Evolutionary conservation across 1,284 basidiomycete species (phyloP), one percentile per base, ranked within the genome.

Genomic region (Cryptococcus sp.): DNA sequence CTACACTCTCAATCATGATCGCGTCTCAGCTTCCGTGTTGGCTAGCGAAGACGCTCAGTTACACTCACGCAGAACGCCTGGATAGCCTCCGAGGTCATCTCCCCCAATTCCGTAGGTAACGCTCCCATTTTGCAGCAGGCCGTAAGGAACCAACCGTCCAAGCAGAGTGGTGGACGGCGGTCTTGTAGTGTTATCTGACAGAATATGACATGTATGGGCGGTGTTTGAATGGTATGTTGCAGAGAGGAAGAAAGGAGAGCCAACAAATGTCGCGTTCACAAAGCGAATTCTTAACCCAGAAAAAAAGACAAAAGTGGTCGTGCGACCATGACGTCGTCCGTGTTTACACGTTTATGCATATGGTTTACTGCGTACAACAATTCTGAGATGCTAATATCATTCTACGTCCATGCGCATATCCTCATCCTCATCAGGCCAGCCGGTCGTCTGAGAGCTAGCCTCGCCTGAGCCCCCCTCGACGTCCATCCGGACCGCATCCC

Each of bases 41-140:
- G 17, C 23, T 30, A 48, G 13, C 15, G 1, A 25, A 3, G 25
- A 1, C 19, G 23, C 13, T 15, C 47, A 20, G 22, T 15, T 42
- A 16, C 1, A 66, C 65, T 55, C 40, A 68, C 68, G 23, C 59
- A 52, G 15, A 62, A 22, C 3, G 57, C 54, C n/a, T 62, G 58
- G n/a, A 70, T 67, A 4, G 63, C 60, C 45, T 68, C 67, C 2
- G 68, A 63, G 13, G 65, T 63, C 59, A 68, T 57, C 25, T 64
- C 64, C 10, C 60, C 64, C 65, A 58, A 59, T 15, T 35, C 30
- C 5, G 30, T 35, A 13, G 13, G 8, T 35, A 10, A 8, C 10
- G 8, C 2, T 35, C 30, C 23, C 46, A 43, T 60, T 30, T 19
- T 59, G 54, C 17, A 52, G 11, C 52, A 38, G 22, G 15, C 19